Percentiles rank a stretch among this genome's conserved stretches.
Conservation (phyloP, 1,284 basidiomycete genomes). For the Cryptococcus amylolentus region DNA sequence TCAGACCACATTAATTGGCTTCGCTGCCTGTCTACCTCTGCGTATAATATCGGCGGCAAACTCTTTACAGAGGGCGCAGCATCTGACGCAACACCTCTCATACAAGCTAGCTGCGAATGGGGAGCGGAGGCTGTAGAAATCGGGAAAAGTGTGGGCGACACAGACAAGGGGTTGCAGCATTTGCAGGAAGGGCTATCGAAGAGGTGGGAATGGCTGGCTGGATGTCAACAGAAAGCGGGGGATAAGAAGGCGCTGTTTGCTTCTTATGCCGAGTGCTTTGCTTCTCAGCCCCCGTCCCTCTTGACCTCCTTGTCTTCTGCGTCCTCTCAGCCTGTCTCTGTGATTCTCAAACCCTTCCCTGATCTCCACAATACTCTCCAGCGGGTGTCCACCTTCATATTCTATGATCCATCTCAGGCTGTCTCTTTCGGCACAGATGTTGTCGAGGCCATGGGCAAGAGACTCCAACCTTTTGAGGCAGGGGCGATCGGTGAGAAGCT, state of each 20-base stretch:
- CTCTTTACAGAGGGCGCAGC: conserved; percentile 40
- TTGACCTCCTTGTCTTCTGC: conserved; percentile 1
- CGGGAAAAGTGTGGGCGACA: neutral
- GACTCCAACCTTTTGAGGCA: neutral
- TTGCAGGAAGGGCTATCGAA: conserved; percentile 37
- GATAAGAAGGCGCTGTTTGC: conserved; percentile 49
- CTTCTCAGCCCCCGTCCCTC: conserved; percentile 7
- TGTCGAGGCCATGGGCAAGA: conserved; percentile 1
- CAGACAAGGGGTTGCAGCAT: neutral
- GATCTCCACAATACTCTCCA: conserved; percentile 15
- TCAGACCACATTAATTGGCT: conserved; percentile 12
- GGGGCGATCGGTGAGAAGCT: conserved; percentile 30
- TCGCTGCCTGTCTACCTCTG: conserved; percentile 37
- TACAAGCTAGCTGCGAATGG: conserved; percentile 29
- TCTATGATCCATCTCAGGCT: conserved; percentile 2
- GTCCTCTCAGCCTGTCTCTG: conserved; percentile 2
- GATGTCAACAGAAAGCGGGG: conserved; percentile 67
- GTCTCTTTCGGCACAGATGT: neutral
- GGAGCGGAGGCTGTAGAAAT: conserved; percentile 9
- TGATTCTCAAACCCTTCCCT: conserved; percentile 7
- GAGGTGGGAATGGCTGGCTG: conserved; percentile 72
- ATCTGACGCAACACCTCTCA: conserved; percentile 32
- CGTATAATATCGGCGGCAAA: conserved; percentile 47
- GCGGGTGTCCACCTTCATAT: conserved; percentile 12
- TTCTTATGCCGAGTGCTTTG: conserved; percentile 17